Conservation (phyloP, 2,329 filamentous ascomycete species). For the Ophiostoma novo-ulmi region DNA sequence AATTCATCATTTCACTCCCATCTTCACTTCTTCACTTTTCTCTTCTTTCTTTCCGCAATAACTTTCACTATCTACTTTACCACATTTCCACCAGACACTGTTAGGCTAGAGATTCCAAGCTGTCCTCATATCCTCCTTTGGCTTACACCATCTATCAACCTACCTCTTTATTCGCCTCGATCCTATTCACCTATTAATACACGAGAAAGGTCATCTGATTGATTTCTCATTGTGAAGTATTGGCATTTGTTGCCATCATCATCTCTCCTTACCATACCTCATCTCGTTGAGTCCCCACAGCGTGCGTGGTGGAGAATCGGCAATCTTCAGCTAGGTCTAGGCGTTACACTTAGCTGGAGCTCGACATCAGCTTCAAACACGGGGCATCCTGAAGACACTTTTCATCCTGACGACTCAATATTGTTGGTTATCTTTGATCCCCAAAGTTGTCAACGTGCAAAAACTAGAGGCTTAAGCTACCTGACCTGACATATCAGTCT, state of each 20-base stretch:
- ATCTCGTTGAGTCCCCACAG: neutral
- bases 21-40: neutral
- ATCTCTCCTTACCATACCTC: neutral
- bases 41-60: neutral
- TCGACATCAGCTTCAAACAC: slow-evolving; percentile 3
- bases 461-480: neutral
- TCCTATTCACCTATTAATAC: neutral
- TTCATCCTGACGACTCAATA: neutral
- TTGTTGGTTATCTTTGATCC: neutral
- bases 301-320: neutral
- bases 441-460: neutral
- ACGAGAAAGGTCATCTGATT: neutral
- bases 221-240: neutral
- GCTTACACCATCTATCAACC: neutral
- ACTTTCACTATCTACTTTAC: neutral
- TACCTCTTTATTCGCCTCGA: neutral
- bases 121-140: neutral
- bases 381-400: neutral
- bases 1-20: neutral
- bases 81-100: neutral
- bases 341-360: neutral
- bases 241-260: neutral
- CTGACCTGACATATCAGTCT: no score
- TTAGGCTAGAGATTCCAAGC: neutral
- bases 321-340: slow-evolving; percentile 10